Evolutionary conservation across 345 rosid genomes (phyloP).

Genomic region (Gossypium ekmanianum): DNA sequence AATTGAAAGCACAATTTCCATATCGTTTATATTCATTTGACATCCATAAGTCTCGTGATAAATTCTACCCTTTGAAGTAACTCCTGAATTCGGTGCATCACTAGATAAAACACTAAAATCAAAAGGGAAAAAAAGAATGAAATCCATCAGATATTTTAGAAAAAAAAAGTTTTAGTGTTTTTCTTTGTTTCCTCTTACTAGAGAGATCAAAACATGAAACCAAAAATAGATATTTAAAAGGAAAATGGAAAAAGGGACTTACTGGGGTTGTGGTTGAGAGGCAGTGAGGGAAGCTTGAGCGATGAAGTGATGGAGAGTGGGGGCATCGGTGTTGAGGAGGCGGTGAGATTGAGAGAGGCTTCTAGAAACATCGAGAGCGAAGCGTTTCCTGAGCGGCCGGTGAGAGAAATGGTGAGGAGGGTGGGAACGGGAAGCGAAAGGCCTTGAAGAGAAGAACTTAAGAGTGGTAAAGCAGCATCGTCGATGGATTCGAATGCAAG

Average conservation of each 20-base stretch:
- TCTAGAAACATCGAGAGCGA: slow-evolving; percentile 38
- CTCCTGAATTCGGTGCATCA: slow-evolving; percentile 32
- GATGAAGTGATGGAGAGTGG: slow-evolving; percentile 58
- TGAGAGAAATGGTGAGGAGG: slow-evolving; percentile 24
- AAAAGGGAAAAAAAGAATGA: background rate
- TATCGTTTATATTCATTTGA: slow-evolving; percentile 91
- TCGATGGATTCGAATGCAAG: slow-evolving; percentile 38
- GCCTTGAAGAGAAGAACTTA: slow-evolving; percentile 33
- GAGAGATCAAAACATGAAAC: background rate
- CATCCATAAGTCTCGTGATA: slow-evolving; percentile 96
- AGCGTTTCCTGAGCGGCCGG: slow-evolving; percentile 20
- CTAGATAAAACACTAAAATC: slow-evolving; percentile 29
- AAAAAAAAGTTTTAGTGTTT: background rate
- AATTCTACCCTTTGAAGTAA: slow-evolving; percentile 54
- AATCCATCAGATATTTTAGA: background rate
- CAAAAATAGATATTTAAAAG: background rate
- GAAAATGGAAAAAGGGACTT: slow-evolving; percentile 15
- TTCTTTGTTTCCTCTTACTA: background rate
- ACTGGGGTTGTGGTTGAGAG: slow-evolving; percentile 50
- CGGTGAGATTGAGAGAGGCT: slow-evolving; percentile 41
- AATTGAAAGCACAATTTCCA: slow-evolving; percentile 88
- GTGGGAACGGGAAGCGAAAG: slow-evolving; percentile 23
- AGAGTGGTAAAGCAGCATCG: slow-evolving; percentile 33
- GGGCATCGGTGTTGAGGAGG: slow-evolving; percentile 30
- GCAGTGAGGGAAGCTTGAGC: slow-evolving; percentile 44